A percentile compares a stretch with the other conserved stretches of the same genome.
Conservation (phyloP, 2,329 filamentous ascomycete species). For the Pseudogymnoascus sp. region DNA sequence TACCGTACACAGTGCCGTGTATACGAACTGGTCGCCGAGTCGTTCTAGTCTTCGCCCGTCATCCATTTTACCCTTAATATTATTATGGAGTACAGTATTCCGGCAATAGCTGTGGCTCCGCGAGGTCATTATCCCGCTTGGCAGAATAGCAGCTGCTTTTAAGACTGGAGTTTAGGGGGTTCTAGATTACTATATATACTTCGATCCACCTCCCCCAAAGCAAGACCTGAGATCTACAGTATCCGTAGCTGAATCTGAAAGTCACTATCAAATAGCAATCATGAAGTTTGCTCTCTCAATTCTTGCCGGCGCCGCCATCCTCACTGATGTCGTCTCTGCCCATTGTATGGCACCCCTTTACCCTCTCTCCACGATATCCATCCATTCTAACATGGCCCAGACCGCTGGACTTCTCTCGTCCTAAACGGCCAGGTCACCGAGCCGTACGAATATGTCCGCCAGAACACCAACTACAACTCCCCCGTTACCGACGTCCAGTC, state of each 20-base stretch:
- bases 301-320: neutral
- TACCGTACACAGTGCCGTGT: neutral
- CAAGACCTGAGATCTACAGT: neutral
- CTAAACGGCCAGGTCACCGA: conserved; percentile 35
- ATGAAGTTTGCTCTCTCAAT: neutral
- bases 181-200: too few species aligned
- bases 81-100: neutral
- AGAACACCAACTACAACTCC: conserved; percentile 38
- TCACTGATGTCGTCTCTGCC: neutral
- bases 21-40: neutral
- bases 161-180: neutral
- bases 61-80: neutral
- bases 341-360: neutral
- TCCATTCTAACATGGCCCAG: neutral
- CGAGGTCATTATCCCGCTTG: neutral
- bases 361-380: neutral
- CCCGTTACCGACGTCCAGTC: conserved; percentile 39
- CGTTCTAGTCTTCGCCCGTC: neutral
- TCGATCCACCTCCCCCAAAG: neutral
- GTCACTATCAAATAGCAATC: neutral
- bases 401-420: conserved; percentile 8
- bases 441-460: conserved; percentile 44
- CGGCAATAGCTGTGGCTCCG: neutral
- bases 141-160: neutral
- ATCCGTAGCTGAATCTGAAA: neutral